Conservation (phyloP, 345 rosid genomes). For the Lumnitzera racemosa region DNA sequence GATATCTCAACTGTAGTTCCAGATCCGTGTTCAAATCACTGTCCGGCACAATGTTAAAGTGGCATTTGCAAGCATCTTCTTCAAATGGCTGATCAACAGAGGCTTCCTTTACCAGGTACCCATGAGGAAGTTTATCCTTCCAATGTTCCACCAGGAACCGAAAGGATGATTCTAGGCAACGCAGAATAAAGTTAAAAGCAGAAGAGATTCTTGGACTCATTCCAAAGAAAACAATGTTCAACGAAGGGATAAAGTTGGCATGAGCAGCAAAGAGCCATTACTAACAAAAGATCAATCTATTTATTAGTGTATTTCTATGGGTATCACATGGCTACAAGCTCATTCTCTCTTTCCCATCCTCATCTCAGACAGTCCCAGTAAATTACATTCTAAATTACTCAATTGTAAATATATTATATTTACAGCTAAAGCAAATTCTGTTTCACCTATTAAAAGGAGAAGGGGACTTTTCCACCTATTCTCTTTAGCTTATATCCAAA, state of each 20-base stretch:
- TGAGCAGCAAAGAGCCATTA: too few relatives aligned
- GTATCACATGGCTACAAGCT: too few relatives aligned
- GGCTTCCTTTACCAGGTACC: conserved; percentile 73
- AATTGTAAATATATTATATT: too few relatives aligned
- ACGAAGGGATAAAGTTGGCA: conserved; percentile 1
- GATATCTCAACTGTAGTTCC: conserved; percentile 57
- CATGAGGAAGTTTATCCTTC: conserved; percentile 68
- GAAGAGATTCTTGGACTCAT: conserved; percentile 4
- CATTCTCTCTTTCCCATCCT: too few relatives aligned
- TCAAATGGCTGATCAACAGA: conserved; percentile 83
- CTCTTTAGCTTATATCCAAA: too few relatives aligned
- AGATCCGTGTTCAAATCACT: conserved; percentile 38
- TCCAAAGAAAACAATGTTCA: background rate
- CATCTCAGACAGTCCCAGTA: too few relatives aligned
- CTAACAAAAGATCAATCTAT: too few relatives aligned
- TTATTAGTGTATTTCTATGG: too few relatives aligned
- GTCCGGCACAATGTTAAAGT: conserved; percentile 60
- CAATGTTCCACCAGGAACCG: conserved; percentile 75
- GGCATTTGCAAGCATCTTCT: conserved; percentile 83
- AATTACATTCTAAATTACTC: too few relatives aligned
- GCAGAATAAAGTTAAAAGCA: conserved; percentile 1
- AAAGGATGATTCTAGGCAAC: conserved; percentile 66
- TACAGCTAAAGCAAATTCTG: too few relatives aligned
- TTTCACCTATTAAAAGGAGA: too few relatives aligned
- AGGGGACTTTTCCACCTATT: too few relatives aligned